These are phyloP conservation scores for Coprinopsis strossmayeri DNA, from an alignment of 768 basidiomycete species.

Conservation along the genomic window DNA sequence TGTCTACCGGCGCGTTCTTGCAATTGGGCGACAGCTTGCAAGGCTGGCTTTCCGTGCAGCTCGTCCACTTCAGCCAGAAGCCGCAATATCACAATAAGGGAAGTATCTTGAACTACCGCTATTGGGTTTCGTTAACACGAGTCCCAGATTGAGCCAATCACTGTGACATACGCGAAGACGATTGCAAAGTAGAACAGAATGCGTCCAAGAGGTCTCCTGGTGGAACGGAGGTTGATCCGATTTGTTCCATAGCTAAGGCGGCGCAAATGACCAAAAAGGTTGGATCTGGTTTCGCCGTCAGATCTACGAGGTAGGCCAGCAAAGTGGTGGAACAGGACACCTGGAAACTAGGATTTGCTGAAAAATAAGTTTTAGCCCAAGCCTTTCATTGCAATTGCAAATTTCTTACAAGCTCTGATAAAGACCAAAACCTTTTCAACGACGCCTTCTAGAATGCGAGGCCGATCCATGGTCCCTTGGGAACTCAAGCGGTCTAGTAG, in stretches of 20 bases:
- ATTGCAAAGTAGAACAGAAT: conserved; percentile 16
- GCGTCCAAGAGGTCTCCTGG: conserved; percentile 12
- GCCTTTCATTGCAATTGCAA: not conserved
- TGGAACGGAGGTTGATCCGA: conserved; percentile 11
- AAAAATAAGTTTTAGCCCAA: conserved; percentile 4
- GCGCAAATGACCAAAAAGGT: conserved; percentile 35
- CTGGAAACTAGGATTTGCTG: conserved; percentile 36
- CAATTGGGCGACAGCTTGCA: conserved; percentile 34
- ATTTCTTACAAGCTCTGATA: conserved; percentile 41
- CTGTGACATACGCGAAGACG: conserved; percentile 14
- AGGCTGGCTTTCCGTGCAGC: conserved; percentile 40
- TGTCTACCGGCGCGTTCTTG: conserved; percentile 41
- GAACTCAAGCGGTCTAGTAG: conserved; percentile 26
- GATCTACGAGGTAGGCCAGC: conserved; percentile 38
- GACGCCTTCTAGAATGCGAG: conserved; percentile 45
- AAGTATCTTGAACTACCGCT: conserved; percentile 73
- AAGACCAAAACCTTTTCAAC: conserved; percentile 51
- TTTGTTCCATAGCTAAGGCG: conserved; percentile 26
- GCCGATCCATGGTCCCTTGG: conserved; percentile 27
- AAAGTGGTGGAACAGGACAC: conserved; percentile 38
- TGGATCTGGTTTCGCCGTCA: conserved; percentile 56
- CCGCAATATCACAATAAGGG: conserved; percentile 66
- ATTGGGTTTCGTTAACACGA: conserved; percentile 8
- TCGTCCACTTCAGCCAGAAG: conserved; percentile 50
- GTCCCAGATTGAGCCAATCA: not conserved